A percentile compares a stretch with the other conserved stretches of the same genome.
phyloP scores from a whole-genome alignment of 2,329 filamentous ascomycete genomes.

The Trichoderma brevicompactum region DNA sequence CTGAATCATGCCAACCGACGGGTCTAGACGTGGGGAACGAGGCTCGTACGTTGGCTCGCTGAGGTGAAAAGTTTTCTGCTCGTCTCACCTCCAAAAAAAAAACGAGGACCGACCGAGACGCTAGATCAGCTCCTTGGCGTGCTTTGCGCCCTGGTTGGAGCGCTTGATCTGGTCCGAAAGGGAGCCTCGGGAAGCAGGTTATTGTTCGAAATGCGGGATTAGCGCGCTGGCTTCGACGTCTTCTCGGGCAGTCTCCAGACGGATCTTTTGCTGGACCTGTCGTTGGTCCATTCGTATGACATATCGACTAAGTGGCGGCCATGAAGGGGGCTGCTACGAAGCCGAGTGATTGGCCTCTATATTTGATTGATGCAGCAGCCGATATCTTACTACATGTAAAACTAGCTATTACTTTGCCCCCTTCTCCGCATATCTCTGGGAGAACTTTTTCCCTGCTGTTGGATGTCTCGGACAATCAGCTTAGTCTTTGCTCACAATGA shows the following conservation, averaged over 20 bases:
- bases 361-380: slow-evolving; percentile 3
- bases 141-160: slow-evolving; percentile 7
- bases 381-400: slow-evolving; percentile 13
- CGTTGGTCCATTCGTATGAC: slow-evolving; percentile 26
- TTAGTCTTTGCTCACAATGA: neutral
- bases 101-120: slow-evolving; percentile 8
- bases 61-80: slow-evolving; percentile 11
- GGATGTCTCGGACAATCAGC: slow-evolving; percentile 9
- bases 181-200: slow-evolving; percentile 2
- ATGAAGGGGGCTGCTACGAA: neutral
- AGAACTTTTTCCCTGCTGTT: neutral
- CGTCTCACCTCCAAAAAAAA: slow-evolving; percentile 10
- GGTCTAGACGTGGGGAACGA: slow-evolving; percentile 13
- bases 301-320: slow-evolving; percentile 3
- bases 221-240: slow-evolving; percentile 34
- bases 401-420: slow-evolving; percentile 6
- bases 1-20: slow-evolving; percentile 17
- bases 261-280: slow-evolving; percentile 18
- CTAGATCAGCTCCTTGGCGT: slow-evolving; percentile 13
- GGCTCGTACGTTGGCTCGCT: slow-evolving; percentile 13
- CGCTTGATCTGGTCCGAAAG: slow-evolving; percentile 13
- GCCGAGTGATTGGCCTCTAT: slow-evolving; percentile 23
- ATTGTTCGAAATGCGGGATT: slow-evolving; percentile 38
- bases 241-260: neutral
- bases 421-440: slow-evolving; percentile 3